phyloP scores from a whole-genome alignment of 2,329 filamentous ascomycete species.

The Fusarium heterosporum region DNA sequence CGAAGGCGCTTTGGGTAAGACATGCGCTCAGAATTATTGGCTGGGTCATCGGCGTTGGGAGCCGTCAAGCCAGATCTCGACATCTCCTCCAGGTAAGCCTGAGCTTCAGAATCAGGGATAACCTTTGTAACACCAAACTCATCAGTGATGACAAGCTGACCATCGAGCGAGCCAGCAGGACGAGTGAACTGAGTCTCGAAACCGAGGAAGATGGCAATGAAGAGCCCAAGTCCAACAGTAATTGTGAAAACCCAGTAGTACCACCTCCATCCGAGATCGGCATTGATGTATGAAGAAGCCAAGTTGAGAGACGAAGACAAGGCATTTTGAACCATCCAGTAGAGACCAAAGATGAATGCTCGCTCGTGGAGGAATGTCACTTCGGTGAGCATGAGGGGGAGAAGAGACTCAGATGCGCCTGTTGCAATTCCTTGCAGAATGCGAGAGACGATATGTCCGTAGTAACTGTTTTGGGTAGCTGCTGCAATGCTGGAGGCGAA shows the following conservation, averaged over 20 bases:
- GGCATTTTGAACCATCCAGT: conserved; percentile 23
- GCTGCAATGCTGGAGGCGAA: conserved; percentile 7
- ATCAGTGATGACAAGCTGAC: conserved; percentile 17
- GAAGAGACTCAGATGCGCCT: conserved; percentile 13
- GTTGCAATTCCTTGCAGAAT: conserved; percentile 12
- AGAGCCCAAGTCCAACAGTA: conserved; percentile 4
- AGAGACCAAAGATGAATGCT: conserved; percentile 14
- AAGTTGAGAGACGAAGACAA: conserved; percentile 6
- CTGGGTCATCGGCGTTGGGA: not conserved
- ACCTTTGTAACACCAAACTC: conserved; percentile 19
- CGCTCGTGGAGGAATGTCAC: conserved; percentile 15
- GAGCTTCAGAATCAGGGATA: conserved; percentile 15
- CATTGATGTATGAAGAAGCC: conserved; percentile 18
- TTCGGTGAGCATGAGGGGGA: conserved; percentile 16
- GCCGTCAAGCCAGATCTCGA: conserved; percentile 1
- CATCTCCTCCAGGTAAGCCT: conserved; percentile 18
- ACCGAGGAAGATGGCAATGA: conserved; percentile 8
- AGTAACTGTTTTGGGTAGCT: conserved; percentile 8
- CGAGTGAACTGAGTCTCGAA: conserved; percentile 19
- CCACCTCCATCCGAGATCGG: conserved; percentile 19
- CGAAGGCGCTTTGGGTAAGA: conserved; percentile 10
- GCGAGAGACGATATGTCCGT: conserved; percentile 2
- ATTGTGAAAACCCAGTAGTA: conserved; percentile 25
- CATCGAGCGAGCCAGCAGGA: conserved; percentile 18
- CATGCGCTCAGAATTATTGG: not conserved